These are phyloP conservation scores for Pseudoperonospora humuli DNA, from an alignment of 352 stramenopile species.

Conservation along the genomic window DNA sequence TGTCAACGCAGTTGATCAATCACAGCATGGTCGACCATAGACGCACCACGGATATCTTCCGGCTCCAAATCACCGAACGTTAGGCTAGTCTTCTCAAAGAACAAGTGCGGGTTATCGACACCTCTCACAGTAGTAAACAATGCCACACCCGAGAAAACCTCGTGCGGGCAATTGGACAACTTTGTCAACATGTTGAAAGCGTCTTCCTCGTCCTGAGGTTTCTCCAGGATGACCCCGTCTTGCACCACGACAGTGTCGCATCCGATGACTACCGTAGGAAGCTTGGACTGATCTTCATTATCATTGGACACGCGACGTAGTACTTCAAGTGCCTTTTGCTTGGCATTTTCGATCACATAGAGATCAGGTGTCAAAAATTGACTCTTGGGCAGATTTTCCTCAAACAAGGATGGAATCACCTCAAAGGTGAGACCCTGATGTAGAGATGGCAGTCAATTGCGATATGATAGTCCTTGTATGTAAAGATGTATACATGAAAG, in stretches of 20 bases:
- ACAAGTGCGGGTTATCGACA: conserved; percentile 43
- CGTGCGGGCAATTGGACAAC: conserved; percentile 62
- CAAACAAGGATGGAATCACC: conserved; percentile 74
- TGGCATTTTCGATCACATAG: conserved; percentile 76
- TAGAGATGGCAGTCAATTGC: not conserved
- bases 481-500: not conserved
- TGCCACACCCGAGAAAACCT: conserved; percentile 86
- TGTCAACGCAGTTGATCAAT: not conserved
- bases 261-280: conserved; percentile 55
- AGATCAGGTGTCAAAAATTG: conserved; percentile 52
- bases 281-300: not conserved
- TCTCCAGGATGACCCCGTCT: conserved; percentile 84
- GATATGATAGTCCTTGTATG: not conserved
- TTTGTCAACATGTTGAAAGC: conserved; percentile 72
- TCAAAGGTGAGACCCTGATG: conserved; percentile 62
- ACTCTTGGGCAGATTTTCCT: conserved; percentile 74
- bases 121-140: conserved; percentile 48
- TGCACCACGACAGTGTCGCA: conserved; percentile 87
- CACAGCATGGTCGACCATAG: not conserved
- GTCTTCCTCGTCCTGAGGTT: conserved; percentile 74
- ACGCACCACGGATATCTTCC: conserved; percentile 54
- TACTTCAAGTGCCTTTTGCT: conserved; percentile 73
- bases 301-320: conserved; percentile 29
- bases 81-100: conserved; percentile 59
- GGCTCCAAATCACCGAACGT: conserved; percentile 48